phyloP scores from a whole-genome alignment of 345 rosid genomes.

The Capsella bursapastoris region DNA sequence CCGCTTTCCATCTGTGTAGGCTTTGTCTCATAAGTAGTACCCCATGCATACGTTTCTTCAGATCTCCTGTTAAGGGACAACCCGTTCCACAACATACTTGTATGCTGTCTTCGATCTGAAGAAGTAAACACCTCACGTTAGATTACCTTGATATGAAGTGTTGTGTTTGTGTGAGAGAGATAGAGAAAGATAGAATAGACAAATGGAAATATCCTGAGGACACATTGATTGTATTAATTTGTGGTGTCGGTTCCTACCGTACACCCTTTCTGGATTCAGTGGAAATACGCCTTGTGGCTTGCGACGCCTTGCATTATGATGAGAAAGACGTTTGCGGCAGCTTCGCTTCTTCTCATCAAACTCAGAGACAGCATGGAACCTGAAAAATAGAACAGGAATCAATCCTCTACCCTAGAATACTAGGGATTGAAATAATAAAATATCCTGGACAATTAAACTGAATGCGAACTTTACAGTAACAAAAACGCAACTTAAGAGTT shows the following conservation, averaged over 20 bases:
- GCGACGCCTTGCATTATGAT: constrained; percentile 98
- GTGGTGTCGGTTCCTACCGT: constrained; percentile 32
- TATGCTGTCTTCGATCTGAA: constrained; percentile 69
- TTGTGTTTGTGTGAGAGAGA: not conserved
- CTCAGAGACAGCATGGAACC: constrained; percentile 85
- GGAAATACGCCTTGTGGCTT: constrained; percentile 72
- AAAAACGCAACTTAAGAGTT: not conserved
- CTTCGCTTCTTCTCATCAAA: constrained; percentile 95
- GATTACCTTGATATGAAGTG: not conserved
- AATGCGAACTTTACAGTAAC: not conserved
- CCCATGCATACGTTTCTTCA: constrained; percentile 51
- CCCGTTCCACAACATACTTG: constrained; percentile 58
- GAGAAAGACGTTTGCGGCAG: constrained; percentile 90
- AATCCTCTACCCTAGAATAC: constrained; percentile 6
- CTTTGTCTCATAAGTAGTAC: constrained; percentile 50
- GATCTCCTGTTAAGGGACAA: constrained; percentile 52
- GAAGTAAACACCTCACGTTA: constrained; percentile 2
- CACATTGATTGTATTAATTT: not conserved
- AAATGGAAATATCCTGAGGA: constrained; percentile 46
- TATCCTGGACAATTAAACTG: not conserved
- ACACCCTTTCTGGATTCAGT: constrained; percentile 54
- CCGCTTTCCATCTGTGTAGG: constrained; percentile 57
- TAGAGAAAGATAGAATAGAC: not conserved
- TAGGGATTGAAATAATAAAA: not conserved
- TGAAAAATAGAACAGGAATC: constrained; percentile 35